Conservation (phyloP, 2,329 filamentous ascomycete genomes). For the Endothia cerciana region DNA sequence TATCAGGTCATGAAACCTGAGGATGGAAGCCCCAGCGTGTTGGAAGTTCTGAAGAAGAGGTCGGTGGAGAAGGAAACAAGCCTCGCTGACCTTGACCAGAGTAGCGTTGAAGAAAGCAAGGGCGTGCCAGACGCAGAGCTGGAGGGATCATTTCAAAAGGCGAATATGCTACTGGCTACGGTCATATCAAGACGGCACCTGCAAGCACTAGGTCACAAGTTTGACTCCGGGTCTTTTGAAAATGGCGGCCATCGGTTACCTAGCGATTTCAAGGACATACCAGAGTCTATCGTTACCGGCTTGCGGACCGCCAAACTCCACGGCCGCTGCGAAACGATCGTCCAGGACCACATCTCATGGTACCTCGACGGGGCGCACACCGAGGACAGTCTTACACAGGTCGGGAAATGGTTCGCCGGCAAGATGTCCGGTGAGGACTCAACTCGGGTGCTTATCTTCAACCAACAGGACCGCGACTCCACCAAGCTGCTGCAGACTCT, state of each 20-base stretch:
- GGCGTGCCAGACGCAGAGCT: constrained; percentile 42
- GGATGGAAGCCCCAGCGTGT: constrained; percentile 30
- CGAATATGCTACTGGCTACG: constrained; percentile 55
- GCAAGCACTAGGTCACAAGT: constrained; percentile 35
- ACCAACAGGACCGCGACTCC: constrained; percentile 86
- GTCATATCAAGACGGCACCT: constrained; percentile 56
- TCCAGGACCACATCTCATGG: constrained; percentile 65
- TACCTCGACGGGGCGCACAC: constrained; percentile 90
- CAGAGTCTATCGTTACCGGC: constrained; percentile 64
- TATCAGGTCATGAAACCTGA: constrained; percentile 47
- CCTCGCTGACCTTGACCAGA: constrained; percentile 50
- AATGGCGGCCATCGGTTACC: constrained; percentile 33
- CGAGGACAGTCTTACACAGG: constrained; percentile 76
- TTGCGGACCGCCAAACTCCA: constrained; percentile 70
- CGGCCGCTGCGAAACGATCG: constrained; percentile 73
- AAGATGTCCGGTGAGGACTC: constrained; percentile 43
- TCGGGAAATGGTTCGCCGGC: constrained; percentile 75
- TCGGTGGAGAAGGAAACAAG: constrained; percentile 57
- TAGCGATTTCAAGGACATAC: constrained; percentile 40
- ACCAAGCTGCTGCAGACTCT: constrained; percentile 65
- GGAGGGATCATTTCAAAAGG: constrained; percentile 59
- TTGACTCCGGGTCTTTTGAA: constrained; percentile 53
- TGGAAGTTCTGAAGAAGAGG: constrained; percentile 45
- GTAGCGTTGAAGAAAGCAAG: constrained; percentile 46
- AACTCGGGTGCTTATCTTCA: constrained; percentile 73